Evolutionary conservation across 208 protist species (phyloP).

Genomic region (Tritrichomonas foetus): DNA sequence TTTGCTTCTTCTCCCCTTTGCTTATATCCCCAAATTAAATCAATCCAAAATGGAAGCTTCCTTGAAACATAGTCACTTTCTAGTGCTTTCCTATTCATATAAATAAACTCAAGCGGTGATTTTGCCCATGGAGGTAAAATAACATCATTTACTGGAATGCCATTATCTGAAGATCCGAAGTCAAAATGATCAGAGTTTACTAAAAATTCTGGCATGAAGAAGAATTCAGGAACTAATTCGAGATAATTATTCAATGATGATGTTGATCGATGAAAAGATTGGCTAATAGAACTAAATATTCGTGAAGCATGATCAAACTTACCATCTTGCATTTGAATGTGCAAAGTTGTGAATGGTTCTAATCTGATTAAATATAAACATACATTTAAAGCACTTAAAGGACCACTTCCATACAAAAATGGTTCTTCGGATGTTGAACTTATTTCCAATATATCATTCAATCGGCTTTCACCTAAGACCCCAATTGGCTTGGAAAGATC

Average conservation of each 20-base stretch:
- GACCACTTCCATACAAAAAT: background rate
- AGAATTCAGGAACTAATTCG: constrained; percentile 65
- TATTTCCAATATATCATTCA: background rate
- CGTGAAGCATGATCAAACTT: background rate
- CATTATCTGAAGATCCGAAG: constrained; percentile 54
- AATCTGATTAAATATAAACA: constrained; percentile 48
- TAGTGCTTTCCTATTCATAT: constrained; percentile 57
- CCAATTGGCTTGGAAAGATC: constrained; percentile 37
- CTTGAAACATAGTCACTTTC: constrained; percentile 58
- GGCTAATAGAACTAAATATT: background rate
- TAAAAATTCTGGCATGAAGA: constrained; percentile 61
- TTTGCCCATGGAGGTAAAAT: constrained; percentile 48
- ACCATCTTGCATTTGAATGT: constrained; percentile 45
- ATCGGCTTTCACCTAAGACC: background rate
- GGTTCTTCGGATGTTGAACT: background rate
- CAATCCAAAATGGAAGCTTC: constrained; percentile 64
- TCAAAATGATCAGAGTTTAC: constrained; percentile 54
- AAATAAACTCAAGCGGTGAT: constrained; percentile 54
- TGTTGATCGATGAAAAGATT: background rate
- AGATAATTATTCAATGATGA: background rate
- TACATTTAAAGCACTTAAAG: background rate
- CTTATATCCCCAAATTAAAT: constrained; percentile 66
- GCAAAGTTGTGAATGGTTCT: constrained; percentile 49
- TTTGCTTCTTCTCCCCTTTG: constrained; percentile 44
- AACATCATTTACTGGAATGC: constrained; percentile 45